A percentile compares a stretch with the other conserved stretches of the same genome.
Evolutionary conservation across 2,329 filamentous ascomycete species (phyloP).

Genomic region (Xylaria sp.): DNA sequence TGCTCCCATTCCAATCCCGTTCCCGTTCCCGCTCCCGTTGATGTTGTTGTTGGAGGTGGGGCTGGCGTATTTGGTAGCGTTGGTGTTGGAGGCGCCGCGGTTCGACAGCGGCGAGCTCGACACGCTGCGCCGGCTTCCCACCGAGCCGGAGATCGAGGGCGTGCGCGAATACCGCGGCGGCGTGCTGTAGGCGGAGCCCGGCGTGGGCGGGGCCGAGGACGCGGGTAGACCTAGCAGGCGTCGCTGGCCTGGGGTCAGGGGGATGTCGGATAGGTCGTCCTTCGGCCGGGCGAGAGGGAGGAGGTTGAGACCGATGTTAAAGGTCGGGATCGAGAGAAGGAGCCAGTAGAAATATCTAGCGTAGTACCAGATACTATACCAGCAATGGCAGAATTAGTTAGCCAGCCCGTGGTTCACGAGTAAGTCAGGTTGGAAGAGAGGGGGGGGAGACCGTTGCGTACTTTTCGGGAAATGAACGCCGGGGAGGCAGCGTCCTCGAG

Average conservation of each 20-base stretch:
- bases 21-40: constrained; percentile 34
- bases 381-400: constrained; percentile 2
- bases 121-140: constrained; percentile 61
- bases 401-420: too few relatives aligned
- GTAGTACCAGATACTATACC: constrained; percentile 41
- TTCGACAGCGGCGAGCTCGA: constrained; percentile 61
- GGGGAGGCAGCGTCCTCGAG: constrained; percentile 26
- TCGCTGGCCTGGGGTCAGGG: constrained; percentile 87
- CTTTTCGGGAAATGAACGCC: constrained; percentile 26
- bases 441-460: constrained; percentile 16
- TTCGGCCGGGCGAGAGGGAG: constrained; percentile 71
- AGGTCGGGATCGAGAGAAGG: constrained; percentile 60
- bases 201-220: constrained; percentile 62
- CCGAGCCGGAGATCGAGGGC: constrained; percentile 64
- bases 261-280: constrained; percentile 85
- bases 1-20: too few relatives aligned
- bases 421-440: not conserved
- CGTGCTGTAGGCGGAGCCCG: constrained; percentile 75
- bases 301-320: constrained; percentile 73
- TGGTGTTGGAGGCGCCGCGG: constrained; percentile 52
- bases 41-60: constrained; percentile 38
- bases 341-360: constrained; percentile 49
- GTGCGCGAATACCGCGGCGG: constrained; percentile 86
- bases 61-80: constrained; percentile 43
- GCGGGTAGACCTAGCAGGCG: constrained; percentile 80